Conservation (phyloP, 2,329 filamentous ascomycete genomes). For the Aspergillus sp. region DNA sequence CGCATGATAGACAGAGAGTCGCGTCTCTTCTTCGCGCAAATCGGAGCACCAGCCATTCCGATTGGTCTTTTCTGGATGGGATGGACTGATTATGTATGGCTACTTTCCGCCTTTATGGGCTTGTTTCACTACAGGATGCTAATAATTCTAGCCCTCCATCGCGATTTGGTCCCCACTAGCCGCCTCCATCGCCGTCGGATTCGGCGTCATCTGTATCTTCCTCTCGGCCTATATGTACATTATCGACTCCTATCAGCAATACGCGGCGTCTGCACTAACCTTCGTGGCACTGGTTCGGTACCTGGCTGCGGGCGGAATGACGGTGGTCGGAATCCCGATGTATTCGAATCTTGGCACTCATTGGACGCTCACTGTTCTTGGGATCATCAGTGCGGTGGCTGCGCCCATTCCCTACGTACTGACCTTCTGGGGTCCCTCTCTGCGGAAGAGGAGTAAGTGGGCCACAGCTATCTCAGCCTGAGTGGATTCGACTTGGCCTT, state of each 20-base stretch:
- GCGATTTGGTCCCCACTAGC: constrained; percentile 54
- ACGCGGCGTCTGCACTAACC: constrained; percentile 51
- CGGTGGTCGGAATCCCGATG: constrained; percentile 33
- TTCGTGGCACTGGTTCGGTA: constrained; percentile 45
- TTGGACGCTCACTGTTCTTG: constrained; percentile 45
- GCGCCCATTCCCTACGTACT: neutral
- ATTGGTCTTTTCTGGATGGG: constrained; percentile 60
- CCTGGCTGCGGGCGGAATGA: constrained; percentile 39
- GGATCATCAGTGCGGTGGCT: constrained; percentile 1
- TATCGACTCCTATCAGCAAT: constrained; percentile 57
- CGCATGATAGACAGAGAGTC: constrained; percentile 46
- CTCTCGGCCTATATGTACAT: constrained; percentile 57
- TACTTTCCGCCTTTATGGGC: no score
- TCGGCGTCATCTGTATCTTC: constrained; percentile 51
- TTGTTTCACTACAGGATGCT: neutral
- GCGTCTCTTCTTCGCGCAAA: constrained; percentile 55
- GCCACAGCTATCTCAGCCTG: neutral
- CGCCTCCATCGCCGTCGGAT: constrained; percentile 56
- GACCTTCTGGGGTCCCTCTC: neutral
- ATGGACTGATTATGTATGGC: constrained; percentile 46
- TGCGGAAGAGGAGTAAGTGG: constrained; percentile 5
- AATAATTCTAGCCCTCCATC: constrained; percentile 34
- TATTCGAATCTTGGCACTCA: constrained; percentile 44
- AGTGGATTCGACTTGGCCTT: neutral
- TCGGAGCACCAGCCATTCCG: constrained; percentile 53